Conservation (phyloP, 1,139 yeast species). For the Lodderomyces parapsilosis region DNA sequence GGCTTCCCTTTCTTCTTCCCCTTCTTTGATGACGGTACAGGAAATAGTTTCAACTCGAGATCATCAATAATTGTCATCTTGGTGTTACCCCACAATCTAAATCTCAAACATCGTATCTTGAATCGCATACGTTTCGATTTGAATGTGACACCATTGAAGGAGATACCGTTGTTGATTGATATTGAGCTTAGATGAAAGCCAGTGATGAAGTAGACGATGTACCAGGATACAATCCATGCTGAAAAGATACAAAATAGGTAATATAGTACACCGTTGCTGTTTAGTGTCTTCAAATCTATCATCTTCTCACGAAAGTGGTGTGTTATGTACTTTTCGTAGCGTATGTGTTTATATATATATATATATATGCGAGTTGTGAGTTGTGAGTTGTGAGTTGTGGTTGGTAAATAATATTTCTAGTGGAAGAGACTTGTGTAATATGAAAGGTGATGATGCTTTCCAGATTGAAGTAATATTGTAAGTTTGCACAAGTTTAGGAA, state of each 20-base stretch:
- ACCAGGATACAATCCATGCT: slow-evolving; percentile 22
- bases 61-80: slow-evolving; percentile 32
- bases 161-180: slow-evolving; percentile 40
- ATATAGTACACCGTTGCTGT: slow-evolving; percentile 7
- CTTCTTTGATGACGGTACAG: not conserved
- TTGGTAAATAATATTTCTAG: too few species aligned
- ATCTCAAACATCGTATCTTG: slow-evolving; percentile 25
- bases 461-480: not conserved
- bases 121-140: slow-evolving; percentile 16
- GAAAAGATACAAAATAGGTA: slow-evolving; percentile 5
- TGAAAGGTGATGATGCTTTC: too few species aligned
- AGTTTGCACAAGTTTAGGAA: not conserved
- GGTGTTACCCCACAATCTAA: slow-evolving; percentile 44
- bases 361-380: too few species aligned
- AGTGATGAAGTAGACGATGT: slow-evolving; percentile 23
- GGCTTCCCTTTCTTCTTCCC: slow-evolving; percentile 2
- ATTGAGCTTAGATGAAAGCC: slow-evolving; percentile 37
- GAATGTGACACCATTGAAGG: slow-evolving; percentile 32
- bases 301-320: not conserved
- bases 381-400: too few species aligned
- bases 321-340: too few species aligned
- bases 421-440: too few species aligned
- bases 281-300: slow-evolving; percentile 2
- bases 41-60: slow-evolving; percentile 16
- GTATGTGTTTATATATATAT: too few species aligned